phyloP scores from a whole-genome alignment of 2,329 filamentous ascomycete genomes.

The Apiospora pterosperma region DNA sequence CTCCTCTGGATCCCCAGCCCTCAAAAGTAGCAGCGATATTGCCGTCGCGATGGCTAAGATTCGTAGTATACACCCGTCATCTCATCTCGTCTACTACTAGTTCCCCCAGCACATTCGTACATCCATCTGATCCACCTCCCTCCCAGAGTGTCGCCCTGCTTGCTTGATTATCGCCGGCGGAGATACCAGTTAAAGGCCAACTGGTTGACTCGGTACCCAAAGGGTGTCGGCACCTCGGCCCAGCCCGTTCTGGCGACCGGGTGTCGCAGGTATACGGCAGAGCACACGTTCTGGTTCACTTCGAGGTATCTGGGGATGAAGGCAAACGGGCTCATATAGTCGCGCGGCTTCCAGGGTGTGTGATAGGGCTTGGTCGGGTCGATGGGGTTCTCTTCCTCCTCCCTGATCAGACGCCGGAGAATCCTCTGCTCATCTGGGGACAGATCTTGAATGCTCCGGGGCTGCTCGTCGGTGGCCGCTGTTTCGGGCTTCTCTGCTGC shows the following conservation, averaged over 20 bases:
- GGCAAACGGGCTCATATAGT: constrained; percentile 87
- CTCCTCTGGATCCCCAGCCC: neutral
- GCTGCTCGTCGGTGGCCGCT: neutral
- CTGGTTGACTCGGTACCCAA: constrained; percentile 65
- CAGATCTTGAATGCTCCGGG: constrained; percentile 36
- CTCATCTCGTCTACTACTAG: neutral
- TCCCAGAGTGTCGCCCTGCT: neutral
- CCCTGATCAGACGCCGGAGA: constrained; percentile 54
- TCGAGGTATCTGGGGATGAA: constrained; percentile 95
- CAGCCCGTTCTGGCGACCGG: constrained; percentile 81
- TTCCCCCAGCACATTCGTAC: neutral
- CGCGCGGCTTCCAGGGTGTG: constrained; percentile 84
- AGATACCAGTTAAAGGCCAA: constrained; percentile 95
- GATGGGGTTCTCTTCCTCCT: constrained; percentile 70
- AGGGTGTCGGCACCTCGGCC: constrained; percentile 84
- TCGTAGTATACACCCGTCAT: neutral
- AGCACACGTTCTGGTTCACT: constrained; percentile 96
- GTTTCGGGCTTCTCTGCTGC: constrained; percentile 7
- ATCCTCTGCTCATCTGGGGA: constrained; percentile 49
- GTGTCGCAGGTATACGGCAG: constrained; percentile 91
- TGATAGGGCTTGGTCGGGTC: constrained; percentile 79
- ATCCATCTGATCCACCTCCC: neutral
- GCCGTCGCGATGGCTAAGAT: neutral
- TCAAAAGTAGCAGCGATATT: neutral
- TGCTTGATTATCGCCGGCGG: constrained; percentile 61